These are phyloP conservation scores for Fusarium chuoi DNA, from an alignment of 2,329 filamentous ascomycete species.

Conservation along the genomic window DNA sequence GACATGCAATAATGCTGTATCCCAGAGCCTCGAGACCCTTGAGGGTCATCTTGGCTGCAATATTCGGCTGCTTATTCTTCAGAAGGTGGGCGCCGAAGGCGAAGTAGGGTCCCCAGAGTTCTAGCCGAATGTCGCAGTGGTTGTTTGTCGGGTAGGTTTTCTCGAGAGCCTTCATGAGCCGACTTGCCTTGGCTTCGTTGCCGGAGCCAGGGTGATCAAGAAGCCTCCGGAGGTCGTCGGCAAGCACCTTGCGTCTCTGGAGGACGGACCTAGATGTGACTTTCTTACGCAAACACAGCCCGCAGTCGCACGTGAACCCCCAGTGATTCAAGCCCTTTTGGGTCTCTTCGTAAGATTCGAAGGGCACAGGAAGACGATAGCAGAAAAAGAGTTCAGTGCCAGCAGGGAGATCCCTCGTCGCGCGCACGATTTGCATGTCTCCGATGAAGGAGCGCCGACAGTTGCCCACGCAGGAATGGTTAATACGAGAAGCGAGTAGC, in stretches of 20 bases:
- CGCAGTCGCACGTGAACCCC: neutral
- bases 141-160: neutral
- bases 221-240: neutral
- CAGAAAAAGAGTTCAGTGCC: neutral
- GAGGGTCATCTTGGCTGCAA: neutral
- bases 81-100: neutral
- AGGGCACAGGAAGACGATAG: neutral
- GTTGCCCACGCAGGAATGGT: neutral
- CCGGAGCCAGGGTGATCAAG: neutral
- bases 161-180: neutral
- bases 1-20: neutral
- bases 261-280: neutral
- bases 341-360: neutral
- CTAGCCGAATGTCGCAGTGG: neutral
- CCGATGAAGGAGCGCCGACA: conserved; percentile 7
- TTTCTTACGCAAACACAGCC: neutral
- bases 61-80: neutral
- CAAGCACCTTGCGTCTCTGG: neutral
- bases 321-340: neutral
- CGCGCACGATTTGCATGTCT: conserved; percentile 4
- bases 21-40: neutral
- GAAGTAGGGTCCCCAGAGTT: neutral
- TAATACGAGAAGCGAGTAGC: conserved; percentile 1
- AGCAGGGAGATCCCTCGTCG: neutral
- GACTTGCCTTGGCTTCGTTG: neutral